phyloP scores from a whole-genome alignment of 2,329 filamentous ascomycete genomes.

The Dactylonectria estremocensis region DNA sequence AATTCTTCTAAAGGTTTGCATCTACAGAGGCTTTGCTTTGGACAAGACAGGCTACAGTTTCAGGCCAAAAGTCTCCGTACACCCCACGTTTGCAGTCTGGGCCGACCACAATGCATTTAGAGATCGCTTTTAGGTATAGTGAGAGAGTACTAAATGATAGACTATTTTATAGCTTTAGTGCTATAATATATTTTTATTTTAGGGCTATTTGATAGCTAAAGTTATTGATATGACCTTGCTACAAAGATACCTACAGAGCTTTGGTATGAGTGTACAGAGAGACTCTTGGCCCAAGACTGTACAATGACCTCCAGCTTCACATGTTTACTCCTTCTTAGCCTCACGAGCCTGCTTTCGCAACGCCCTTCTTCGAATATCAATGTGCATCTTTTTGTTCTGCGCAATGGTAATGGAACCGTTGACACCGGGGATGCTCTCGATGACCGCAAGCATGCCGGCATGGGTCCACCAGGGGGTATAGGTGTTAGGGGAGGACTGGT shows the following conservation, averaged over 20 bases:
- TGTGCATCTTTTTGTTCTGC: conserved; percentile 79
- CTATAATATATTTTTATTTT: no score
- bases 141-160: no score
- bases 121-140: no score
- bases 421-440: conserved; percentile 72
- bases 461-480: conserved; percentile 97
- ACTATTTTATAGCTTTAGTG: no score
- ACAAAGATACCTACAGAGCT: no score
- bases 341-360: conserved; percentile 88
- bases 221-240: no score
- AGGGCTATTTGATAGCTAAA: no score
- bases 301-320: not conserved
- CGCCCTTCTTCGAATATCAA: conserved; percentile 85
- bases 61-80: no score
- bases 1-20: not conserved
- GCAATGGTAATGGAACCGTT: conserved; percentile 63
- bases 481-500: conserved; percentile 84
- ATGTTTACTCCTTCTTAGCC: conserved; percentile 73
- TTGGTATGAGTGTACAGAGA: no score
- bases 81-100: no score
- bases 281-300: no score
- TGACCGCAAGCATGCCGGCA: conserved; percentile 87
- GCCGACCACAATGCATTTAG: no score
- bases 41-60: not conserved
- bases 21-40: not conserved